Evolutionary conservation across 2,329 filamentous ascomycete genomes (phyloP), one percentile per base, ranked within the genome.

Genomic region (Monosporascus sp.): DNA sequence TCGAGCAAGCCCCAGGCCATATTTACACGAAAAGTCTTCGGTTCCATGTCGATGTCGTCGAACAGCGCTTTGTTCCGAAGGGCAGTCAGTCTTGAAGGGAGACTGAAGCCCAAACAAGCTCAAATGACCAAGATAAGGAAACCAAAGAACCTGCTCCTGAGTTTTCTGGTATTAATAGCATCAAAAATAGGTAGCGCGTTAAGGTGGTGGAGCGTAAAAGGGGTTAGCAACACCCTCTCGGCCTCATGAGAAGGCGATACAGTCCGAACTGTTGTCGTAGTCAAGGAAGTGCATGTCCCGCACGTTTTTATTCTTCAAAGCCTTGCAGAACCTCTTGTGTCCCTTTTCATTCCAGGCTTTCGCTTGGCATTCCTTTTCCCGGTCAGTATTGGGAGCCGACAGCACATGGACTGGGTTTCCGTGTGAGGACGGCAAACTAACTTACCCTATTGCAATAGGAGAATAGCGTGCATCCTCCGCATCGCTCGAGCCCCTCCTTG

Each of bases 321-420:
- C 53, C 50, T 61, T 64, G 53, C 62, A 65, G 37, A 51, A 50
- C 38, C 51, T 59, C 47, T 60, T 63, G 43, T 65, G 61, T 0
- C 17, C 48, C 49, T 58, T 60, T 11, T 55, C 55, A 6, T 50
- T 56, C 57, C 62, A 64, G 15, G 52, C 56, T 41, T 61, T 60
- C 25, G 25, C 17, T 52, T 64, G 59, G 20, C 57, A 63, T 3
- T 60, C 59, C 60, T 54, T 52, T 35, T 25, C 2, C 25, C n/a
- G 11, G 6, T 49, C 9, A 50, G 25, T 37, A 37, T 48, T 17
- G 6, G 18, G 15, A 27, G 25, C 48, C 6, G 18, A 35, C 37
- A 31, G 8, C 22, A 27, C 14, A 20, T 46, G 11, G 15, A 39
- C 14, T 15, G n/a, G 11, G 27, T 17, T 9, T 22, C 14, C 41